phyloP scores from a whole-genome alignment of 441 rosid genomes.

The Pelargonium australe region DNA sequence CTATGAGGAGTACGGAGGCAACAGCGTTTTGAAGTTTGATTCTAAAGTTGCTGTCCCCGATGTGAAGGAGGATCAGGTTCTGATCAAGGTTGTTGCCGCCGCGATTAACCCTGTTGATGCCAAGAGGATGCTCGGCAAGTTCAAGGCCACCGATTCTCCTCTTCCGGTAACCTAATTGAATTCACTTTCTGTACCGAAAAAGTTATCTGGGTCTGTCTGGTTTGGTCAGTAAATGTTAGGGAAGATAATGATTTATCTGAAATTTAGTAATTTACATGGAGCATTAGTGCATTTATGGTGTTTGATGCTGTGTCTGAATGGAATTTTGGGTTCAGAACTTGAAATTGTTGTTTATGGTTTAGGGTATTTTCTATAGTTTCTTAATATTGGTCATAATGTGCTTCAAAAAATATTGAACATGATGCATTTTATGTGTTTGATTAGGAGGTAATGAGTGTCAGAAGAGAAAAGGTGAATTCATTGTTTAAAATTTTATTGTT shows the following conservation, averaged over 20 bases:
- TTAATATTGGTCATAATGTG: background rate
- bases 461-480: too few relatives aligned
- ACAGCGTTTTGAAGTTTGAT: constrained; percentile 66
- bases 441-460: too few relatives aligned
- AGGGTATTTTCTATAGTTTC: background rate
- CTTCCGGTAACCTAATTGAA: constrained; percentile 47
- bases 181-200: background rate
- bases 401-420: background rate
- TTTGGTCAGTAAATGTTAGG: too few relatives aligned
- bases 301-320: background rate
- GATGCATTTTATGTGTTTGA: too few relatives aligned
- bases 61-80: constrained; percentile 68
- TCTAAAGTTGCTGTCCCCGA: constrained; percentile 61
- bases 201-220: background rate
- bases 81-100: constrained; percentile 78
- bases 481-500: too few relatives aligned
- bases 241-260: too few relatives aligned
- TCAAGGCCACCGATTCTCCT: constrained; percentile 84
- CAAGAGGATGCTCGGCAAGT: constrained; percentile 77
- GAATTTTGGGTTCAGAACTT: background rate
- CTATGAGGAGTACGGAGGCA: constrained; percentile 71
- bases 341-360: background rate
- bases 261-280: too few relatives aligned
- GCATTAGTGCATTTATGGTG: background rate
- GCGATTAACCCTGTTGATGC: constrained; percentile 87